Evolutionary conservation across 345 rosid genomes (phyloP), one percentile per base, ranked within the genome.

Genomic region (Linum lewisii): DNA sequence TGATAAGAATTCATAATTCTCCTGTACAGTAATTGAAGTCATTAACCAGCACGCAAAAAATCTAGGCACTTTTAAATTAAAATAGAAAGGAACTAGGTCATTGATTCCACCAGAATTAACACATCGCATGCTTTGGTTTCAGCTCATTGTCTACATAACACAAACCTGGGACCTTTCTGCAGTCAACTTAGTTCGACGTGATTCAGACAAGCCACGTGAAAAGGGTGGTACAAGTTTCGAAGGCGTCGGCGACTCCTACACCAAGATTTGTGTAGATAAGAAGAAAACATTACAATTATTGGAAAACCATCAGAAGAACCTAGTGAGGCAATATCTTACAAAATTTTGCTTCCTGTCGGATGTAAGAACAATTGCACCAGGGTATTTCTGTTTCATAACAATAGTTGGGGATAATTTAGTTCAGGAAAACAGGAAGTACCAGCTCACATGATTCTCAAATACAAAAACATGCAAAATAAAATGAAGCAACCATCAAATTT

Each of bases 181-280:
- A 1, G 87, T 81, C 61, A 88, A 77, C 73, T 86, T 92, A 26
- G 91, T 57, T 65, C 87, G 72, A 24, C 89, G 90, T 55, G 95
- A 81, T 66, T 85, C 97, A 4, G 94, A 87, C 38, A 89, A 63
- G 74, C 83, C 70, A 64, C 78, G 95, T 55, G 95, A 73, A 69
- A 82, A 77, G 34, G 95, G 86, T 37, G 62, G 70, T 55, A 84
- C 62, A 67, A 74, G 82, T 81, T 93, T 93, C 42, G 89, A 78
- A 72, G 99, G 94, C 5, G 97, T 82, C 45, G 99, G 95, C 34
- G 96, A 76, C 50, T 88, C 98, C 98, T 92, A 81, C 67, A 72
- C 49, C 60, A 57, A 59, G 63, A 34, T 67, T 16, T 58, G 54
- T 13, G 36, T n/a, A 11, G 19, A 58, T 67, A 53, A 61, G 14